These are phyloP conservation scores for Fusarium clavum DNA, from an alignment of 2,329 filamentous ascomycete genomes.

Conservation along the genomic window DNA sequence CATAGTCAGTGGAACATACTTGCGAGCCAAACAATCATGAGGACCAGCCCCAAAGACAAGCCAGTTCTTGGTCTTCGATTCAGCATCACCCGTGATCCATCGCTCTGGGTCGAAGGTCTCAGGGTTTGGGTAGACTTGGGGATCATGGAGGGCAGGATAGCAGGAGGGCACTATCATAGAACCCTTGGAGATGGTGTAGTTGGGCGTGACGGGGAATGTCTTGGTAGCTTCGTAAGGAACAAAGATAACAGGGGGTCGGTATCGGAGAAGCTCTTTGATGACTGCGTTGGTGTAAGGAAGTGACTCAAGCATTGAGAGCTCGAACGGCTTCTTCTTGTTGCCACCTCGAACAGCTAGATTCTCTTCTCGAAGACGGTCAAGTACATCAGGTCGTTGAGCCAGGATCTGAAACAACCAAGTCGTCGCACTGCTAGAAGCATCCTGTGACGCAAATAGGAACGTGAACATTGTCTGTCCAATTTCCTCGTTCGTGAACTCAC, in stretches of 20 bases:
- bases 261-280: conserved; percentile 64
- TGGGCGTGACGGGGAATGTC: conserved; percentile 58
- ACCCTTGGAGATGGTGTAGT: conserved; percentile 62
- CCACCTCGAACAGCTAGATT: conserved; percentile 59
- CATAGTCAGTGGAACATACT: conserved; percentile 63
- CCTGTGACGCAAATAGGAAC: conserved; percentile 65
- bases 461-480: conserved; percentile 64
- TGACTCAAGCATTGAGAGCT: conserved; percentile 60
- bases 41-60: conserved; percentile 64
- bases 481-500: conserved; percentile 62
- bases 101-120: conserved; percentile 62
- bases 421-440: conserved; percentile 64
- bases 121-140: conserved; percentile 59
- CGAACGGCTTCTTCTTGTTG: conserved; percentile 54
- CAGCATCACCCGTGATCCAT: conserved; percentile 64
- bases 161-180: conserved; percentile 63
- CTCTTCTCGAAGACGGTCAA: conserved; percentile 59
- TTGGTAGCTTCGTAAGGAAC: conserved; percentile 64
- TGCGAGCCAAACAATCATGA: conserved; percentile 62
- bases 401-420: conserved; percentile 65
- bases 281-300: conserved; percentile 65
- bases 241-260: conserved; percentile 65
- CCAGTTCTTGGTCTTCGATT: conserved; percentile 64
- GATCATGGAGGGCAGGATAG: conserved; percentile 64
- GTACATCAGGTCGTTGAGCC: conserved; percentile 62